phyloP scores from a whole-genome alignment of 345 rosid species.

The Hevea brasiliensis region DNA sequence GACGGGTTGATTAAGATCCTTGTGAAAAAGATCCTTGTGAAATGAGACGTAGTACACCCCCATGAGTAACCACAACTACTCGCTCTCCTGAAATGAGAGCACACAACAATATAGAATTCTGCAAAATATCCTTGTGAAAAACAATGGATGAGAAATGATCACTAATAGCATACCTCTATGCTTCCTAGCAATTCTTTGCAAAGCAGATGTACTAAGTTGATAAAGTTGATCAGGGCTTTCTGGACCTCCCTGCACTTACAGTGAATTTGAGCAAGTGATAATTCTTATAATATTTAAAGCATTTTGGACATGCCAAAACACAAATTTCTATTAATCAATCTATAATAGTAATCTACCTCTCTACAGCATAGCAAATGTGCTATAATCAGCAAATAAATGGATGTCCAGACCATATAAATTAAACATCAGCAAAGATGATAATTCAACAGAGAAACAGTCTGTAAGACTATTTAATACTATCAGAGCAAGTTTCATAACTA shows the following conservation, averaged over 20 bases:
- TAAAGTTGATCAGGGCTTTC: slow-evolving; percentile 75
- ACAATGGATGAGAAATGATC: not conserved
- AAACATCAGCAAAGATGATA: not conserved
- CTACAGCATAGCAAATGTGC: not conserved
- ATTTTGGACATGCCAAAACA: not conserved
- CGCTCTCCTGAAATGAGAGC: slow-evolving; percentile 52
- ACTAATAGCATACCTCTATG: slow-evolving; percentile 52
- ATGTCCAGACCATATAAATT: not conserved
- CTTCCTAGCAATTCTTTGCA: slow-evolving; percentile 64
- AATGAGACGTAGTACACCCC: no score
- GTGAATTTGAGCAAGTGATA: not conserved
- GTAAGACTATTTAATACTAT: not conserved
- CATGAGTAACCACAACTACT: slow-evolving; percentile 68
- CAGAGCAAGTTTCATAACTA: not conserved
- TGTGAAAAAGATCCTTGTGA: no score
- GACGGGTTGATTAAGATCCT: no score
- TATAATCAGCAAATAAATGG: not conserved
- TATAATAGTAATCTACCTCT: not conserved
- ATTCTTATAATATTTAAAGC: not conserved
- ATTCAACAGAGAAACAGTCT: not conserved
- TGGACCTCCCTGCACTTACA: slow-evolving; percentile 70
- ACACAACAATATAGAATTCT: slow-evolving; percentile 4
- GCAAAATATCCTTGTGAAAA: not conserved
- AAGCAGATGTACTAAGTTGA: slow-evolving; percentile 59
- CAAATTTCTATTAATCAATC: not conserved